phyloP scores from a whole-genome alignment of 257 asterid genomes.

The Fraxinus americana region DNA sequence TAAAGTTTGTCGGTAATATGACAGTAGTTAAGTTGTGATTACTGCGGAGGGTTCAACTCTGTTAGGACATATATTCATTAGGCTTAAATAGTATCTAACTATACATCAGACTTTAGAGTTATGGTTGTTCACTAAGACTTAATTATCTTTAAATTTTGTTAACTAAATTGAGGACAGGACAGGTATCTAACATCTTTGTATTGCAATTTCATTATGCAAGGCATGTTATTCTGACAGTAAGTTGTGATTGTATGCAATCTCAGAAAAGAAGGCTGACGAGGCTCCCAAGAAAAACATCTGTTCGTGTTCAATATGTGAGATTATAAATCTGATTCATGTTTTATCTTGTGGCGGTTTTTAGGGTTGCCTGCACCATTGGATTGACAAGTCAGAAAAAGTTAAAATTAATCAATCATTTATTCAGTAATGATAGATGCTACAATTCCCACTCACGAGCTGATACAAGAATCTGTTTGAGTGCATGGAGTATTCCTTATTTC shows the following conservation, averaged over 20 bases:
- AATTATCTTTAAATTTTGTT: background rate
- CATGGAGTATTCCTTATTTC: too few relatives aligned
- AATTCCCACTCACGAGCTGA: too few relatives aligned
- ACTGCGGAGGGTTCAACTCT: background rate
- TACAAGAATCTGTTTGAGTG: too few relatives aligned
- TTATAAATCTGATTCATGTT: slow-evolving; percentile 27
- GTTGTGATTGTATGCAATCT: slow-evolving; percentile 21
- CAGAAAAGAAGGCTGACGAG: slow-evolving; percentile 56
- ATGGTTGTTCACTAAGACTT: background rate
- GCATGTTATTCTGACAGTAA: background rate
- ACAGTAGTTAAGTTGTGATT: background rate
- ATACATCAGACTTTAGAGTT: too few relatives aligned
- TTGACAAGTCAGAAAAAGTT: too few relatives aligned
- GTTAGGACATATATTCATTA: background rate
- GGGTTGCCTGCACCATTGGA: slow-evolving; percentile 16
- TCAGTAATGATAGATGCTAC: too few relatives aligned
- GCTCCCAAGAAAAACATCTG: slow-evolving; percentile 42
- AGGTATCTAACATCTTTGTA: too few relatives aligned
- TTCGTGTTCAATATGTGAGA: slow-evolving; percentile 53
- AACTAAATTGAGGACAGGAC: background rate
- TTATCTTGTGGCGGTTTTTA: slow-evolving; percentile 31
- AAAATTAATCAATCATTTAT: too few relatives aligned
- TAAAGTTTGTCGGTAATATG: too few relatives aligned
- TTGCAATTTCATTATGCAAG: background rate
- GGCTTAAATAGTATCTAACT: background rate